Base-by-base conservation (phyloP, 352 stramenopile genomes). In the Halophytophthora batemanensis region DNA sequence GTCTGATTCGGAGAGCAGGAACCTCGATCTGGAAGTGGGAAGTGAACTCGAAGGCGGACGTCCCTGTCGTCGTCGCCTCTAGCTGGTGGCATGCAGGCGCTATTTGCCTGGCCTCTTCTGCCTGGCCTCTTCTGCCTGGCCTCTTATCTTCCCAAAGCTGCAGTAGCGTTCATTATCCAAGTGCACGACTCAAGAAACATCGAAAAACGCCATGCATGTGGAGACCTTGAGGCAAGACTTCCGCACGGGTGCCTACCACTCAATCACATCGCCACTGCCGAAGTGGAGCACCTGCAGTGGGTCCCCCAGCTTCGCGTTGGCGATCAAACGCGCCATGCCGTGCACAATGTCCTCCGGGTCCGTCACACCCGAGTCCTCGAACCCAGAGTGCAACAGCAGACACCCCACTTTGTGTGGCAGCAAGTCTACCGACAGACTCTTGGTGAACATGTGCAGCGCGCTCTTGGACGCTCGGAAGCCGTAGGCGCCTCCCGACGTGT, bases 391-490 rank as follows among this genome's bases (percentile, higher is more conserved):
- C 34, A 87, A 22, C 41, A 88, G 41, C 13, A 88, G 25, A 29
- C 64, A 79, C 2, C 66, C 68, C 31, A 90, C 84, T 36, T 81
- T 84, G 15, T 85, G 70, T 0, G 44, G 49, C 43, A 69, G 45
- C 39, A 90, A 61, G 31, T 87, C 79, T 7, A 76, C 31, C 14
- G 69, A 48, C 21, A 90, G 50, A 14, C 62, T 74, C 61, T 80
- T 88, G 19, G 61, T 76, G 53, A 87, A 66, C 57, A 86, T 89
- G 62, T 95, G 87, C 25, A 92, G 67, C 19, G 84, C 81, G 12
- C 74, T 70, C 57, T 93, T 91, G 45, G 78, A 92, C 22, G 86
- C 69, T 28, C 82, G 79, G 56, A 92, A 93, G 11, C 70, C 81
- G 50, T 92, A 93, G 34, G 64, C 69, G 10, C 80, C 77, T 43